A percentile compares a stretch with the other conserved stretches of the same genome.
Conservation (phyloP, 1,284 basidiomycete species). For the Hemileia vastatrix region DNA sequence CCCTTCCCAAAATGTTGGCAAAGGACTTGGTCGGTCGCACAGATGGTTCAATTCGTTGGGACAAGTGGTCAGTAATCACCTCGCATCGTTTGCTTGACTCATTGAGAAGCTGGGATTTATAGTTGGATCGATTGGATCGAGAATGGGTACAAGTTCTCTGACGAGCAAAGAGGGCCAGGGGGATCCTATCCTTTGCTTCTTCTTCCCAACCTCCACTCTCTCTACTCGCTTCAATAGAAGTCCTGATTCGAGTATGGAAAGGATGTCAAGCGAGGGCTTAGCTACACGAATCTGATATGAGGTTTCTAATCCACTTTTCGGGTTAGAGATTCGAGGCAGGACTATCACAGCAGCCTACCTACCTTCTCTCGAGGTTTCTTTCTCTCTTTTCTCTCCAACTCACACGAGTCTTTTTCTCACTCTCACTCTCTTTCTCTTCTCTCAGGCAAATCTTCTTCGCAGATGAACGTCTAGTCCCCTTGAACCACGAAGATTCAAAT, state of each 20-base stretch:
- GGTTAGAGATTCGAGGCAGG: background rate
- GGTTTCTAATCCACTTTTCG: too few species aligned
- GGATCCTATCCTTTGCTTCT: too few species aligned
- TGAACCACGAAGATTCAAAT: conserved; percentile 42
- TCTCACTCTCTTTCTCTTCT: background rate
- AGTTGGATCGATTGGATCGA: too few species aligned
- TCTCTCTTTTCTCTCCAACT: background rate
- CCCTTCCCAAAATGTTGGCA: conserved; percentile 42
- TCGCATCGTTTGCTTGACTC: too few species aligned
- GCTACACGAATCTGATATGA: too few species aligned
- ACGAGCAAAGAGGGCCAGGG: too few species aligned
- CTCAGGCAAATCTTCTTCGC: conserved; percentile 43
- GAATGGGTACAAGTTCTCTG: too few species aligned
- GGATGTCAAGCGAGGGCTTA: too few species aligned
- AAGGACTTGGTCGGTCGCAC: conserved; percentile 37
- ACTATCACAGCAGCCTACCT: background rate
- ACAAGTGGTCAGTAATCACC: conserved; percentile 38
- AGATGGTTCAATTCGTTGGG: conserved; percentile 42
- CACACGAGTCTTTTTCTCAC: background rate
- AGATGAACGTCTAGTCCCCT: conserved; percentile 43
- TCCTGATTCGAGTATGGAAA: too few species aligned
- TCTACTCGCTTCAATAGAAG: background rate
- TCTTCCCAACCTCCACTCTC: background rate
- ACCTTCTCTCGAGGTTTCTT: background rate
- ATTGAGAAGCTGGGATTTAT: too few species aligned